Conservation (phyloP, 179 eudicot species). For the Drosera spatulata region DNA sequence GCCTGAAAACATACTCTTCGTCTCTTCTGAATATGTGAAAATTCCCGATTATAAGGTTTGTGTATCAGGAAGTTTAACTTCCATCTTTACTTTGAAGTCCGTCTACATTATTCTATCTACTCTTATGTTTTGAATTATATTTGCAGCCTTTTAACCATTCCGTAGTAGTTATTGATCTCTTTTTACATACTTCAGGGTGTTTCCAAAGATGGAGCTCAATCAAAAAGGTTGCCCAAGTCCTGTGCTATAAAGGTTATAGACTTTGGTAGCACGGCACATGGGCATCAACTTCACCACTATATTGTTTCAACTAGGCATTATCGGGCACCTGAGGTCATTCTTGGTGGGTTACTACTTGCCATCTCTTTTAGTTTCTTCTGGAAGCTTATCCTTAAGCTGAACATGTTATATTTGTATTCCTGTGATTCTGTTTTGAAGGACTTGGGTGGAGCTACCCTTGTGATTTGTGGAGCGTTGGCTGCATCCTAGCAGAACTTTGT, state of each 20-base stretch:
- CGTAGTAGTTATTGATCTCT: slow-evolving; percentile 1
- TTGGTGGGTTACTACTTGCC: slow-evolving; percentile 20
- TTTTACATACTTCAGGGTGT: slow-evolving; percentile 19
- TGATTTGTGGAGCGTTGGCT: slow-evolving; percentile 54
- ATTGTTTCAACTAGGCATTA: slow-evolving; percentile 46
- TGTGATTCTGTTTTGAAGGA: slow-evolving; percentile 21
- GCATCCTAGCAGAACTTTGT: slow-evolving; percentile 54
- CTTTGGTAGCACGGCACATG: slow-evolving; percentile 44
- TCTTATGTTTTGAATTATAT: too few relatives aligned
- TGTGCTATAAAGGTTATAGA: slow-evolving; percentile 47
- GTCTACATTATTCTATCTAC: too few relatives aligned
- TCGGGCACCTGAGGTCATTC: slow-evolving; percentile 44
- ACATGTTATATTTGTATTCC: not conserved
- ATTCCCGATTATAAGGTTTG: slow-evolving; percentile 40
- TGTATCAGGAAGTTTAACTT: not conserved
- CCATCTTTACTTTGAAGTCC: too few relatives aligned
- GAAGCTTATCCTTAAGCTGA: not conserved
- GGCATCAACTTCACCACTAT: slow-evolving; percentile 31
- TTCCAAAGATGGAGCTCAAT: slow-evolving; percentile 22
- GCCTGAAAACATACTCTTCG: slow-evolving; percentile 56
- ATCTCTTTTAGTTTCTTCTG: not conserved
- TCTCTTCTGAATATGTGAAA: slow-evolving; percentile 46
- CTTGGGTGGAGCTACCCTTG: slow-evolving; percentile 67
- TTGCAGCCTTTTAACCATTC: too few relatives aligned
- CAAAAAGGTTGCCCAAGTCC: slow-evolving; percentile 40